Evolutionary conservation across 495 filamentous ascomycete genomes (phyloP).

Genomic region (Sphaerosporella brunnea): DNA sequence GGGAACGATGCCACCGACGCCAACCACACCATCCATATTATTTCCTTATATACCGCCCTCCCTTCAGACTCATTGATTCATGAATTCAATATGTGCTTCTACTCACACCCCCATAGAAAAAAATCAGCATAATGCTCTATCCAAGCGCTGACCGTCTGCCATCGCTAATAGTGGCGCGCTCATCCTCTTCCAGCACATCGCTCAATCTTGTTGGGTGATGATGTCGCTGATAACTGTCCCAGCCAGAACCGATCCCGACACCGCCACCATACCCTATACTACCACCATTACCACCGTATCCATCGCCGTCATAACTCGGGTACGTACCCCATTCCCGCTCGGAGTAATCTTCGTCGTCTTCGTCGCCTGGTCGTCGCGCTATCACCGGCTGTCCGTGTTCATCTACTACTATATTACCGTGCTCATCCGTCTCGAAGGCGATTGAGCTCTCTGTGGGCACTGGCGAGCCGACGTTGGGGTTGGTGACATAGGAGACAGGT

Average conservation of each 20-base stretch:
- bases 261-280: constrained; percentile 13
- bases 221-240: constrained; percentile 70
- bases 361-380: constrained; percentile 15
- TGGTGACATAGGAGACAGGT: constrained; percentile 17
- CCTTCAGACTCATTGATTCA: not conserved
- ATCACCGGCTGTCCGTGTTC: constrained; percentile 32
- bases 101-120: too few species aligned
- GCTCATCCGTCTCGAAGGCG: constrained; percentile 34
- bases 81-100: too few species aligned
- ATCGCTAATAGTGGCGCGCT: constrained; percentile 25
- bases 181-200: constrained; percentile 76
- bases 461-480: constrained; percentile 19
- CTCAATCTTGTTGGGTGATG: constrained; percentile 89
- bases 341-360: constrained; percentile 13
- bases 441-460: constrained; percentile 21
- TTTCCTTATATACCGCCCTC: too few species aligned
- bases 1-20: too few species aligned
- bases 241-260: constrained; percentile 33
- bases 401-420: constrained; percentile 34
- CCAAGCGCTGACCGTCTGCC: not conserved
- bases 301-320: constrained; percentile 22
- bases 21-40: too few species aligned
- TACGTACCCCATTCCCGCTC: constrained; percentile 22
- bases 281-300: constrained; percentile 14
- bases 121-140: too few species aligned